These are phyloP conservation scores for Sporobolomyces pararoseus DNA, from an alignment of 768 basidiomycete species.

Conservation along the genomic window DNA sequence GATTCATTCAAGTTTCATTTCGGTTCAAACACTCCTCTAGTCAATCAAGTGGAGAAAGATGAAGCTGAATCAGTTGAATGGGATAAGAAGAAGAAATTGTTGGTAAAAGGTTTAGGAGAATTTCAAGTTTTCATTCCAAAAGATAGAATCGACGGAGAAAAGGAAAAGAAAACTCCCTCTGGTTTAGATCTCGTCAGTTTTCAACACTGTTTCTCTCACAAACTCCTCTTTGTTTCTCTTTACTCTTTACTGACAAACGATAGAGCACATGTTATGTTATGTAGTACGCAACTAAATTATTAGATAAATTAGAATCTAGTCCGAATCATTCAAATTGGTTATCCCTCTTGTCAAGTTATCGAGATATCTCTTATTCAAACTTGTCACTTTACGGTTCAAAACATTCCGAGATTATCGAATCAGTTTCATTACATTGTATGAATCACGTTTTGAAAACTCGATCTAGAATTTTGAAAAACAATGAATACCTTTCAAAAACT, in stretches of 20 bases:
- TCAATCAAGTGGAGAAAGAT: not conserved
- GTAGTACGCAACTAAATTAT: no score
- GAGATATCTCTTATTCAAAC: conserved; percentile 72
- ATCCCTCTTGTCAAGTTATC: conserved; percentile 53
- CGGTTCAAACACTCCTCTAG: not conserved
- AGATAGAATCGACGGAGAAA: not conserved
- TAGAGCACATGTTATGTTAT: no score
- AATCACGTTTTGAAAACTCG: conserved; percentile 83
- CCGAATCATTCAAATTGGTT: conserved; percentile 26
- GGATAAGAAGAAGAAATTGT: conserved; percentile 1
- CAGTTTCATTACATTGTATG: conserved; percentile 70
- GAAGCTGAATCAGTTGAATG: not conserved
- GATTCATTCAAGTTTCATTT: conserved; percentile 24
- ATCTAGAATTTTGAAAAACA: conserved; percentile 82
- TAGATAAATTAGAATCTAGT: not conserved
- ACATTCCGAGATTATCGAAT: conserved; percentile 64
- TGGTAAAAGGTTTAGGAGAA: not conserved
- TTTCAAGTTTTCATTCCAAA: not conserved
- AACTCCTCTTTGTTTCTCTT: no score
- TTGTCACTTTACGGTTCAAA: conserved; percentile 58
- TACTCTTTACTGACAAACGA: no score
- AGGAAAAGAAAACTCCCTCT: conserved; percentile 8
- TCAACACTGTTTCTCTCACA: no score
- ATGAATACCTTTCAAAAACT: conserved; percentile 77
- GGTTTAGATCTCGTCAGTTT: conserved; percentile 6